Evolutionary conservation across 176 grass and related monocot genomes (phyloP).

Genomic region (Cenchrus fungigraminus): DNA sequence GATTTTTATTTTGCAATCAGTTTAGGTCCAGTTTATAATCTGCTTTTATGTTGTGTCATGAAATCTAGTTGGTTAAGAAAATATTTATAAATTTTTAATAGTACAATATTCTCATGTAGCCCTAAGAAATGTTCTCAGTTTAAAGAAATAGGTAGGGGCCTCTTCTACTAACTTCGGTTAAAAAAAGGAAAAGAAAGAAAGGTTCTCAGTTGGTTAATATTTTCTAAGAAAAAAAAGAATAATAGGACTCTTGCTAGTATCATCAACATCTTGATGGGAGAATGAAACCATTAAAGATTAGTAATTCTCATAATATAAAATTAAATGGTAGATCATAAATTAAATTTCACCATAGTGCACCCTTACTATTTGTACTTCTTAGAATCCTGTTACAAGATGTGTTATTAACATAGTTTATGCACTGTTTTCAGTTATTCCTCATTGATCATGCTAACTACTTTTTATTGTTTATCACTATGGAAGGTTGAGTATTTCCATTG

Average conservation of each 20-base stretch:
- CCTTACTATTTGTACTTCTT: conserved; percentile 31
- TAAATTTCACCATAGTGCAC: not conserved
- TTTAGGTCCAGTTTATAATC: not conserved
- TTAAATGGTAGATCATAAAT: not conserved
- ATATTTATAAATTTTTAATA: conserved; percentile 10
- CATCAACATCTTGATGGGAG: too few species aligned
- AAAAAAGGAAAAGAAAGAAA: not conserved
- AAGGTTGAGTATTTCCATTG: conserved; percentile 79
- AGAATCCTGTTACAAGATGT: conserved; percentile 17
- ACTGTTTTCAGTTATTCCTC: conserved; percentile 19
- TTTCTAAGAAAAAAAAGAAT: not conserved
- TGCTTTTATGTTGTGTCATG: not conserved
- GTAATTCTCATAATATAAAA: not conserved
- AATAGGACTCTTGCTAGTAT: too few species aligned
- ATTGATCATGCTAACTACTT: not conserved
- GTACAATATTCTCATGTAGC: conserved; percentile 20
- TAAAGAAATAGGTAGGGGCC: too few species aligned
- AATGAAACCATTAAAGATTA: too few species aligned
- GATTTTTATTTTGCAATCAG: conserved; percentile 17
- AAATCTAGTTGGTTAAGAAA: conserved; percentile 21
- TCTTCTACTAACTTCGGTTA: too few species aligned
- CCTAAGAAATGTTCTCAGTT: not conserved
- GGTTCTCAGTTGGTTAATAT: conserved; percentile 10
- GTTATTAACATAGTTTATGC: conserved; percentile 13
- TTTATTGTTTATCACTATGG: conserved; percentile 33